phyloP scores from a whole-genome alignment of 352 stramenopile genomes.

The Pythium aristosporum region DNA sequence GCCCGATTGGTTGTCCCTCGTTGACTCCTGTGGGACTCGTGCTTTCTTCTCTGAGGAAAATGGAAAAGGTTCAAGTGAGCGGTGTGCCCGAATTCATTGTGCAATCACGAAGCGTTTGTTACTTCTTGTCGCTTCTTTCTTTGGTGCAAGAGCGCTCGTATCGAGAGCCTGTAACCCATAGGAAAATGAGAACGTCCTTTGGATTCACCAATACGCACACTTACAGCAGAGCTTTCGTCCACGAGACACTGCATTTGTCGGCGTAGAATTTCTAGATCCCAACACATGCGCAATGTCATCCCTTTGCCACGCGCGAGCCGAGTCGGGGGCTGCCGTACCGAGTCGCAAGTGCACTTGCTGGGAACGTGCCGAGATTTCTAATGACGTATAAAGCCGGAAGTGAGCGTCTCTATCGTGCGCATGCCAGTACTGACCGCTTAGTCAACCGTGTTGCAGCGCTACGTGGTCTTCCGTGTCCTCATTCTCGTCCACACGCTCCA shows the following conservation, averaged over 20 bases:
- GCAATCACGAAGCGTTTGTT: not conserved
- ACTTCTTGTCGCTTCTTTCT: constrained; percentile 4
- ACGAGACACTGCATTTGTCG: constrained; percentile 30
- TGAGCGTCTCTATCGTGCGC: not conserved
- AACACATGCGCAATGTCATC: not conserved
- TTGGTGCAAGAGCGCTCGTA: not conserved
- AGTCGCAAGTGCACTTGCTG: constrained; percentile 36
- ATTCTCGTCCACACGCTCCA: not conserved
- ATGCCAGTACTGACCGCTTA: not conserved
- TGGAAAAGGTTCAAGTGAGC: not conserved
- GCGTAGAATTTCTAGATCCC: constrained; percentile 24
- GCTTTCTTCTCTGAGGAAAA: constrained; percentile 8
- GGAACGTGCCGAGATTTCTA: constrained; percentile 32
- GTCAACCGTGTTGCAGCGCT: constrained; percentile 18
- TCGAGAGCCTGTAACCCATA: constrained; percentile 5
- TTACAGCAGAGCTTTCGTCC: constrained; percentile 25
- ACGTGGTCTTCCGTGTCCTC: not conserved
- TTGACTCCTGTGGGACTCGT: not conserved
- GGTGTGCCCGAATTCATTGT: not conserved
- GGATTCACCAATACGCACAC: not conserved
- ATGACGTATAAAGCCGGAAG: not conserved
- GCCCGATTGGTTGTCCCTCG: not conserved
- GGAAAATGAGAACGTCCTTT: not conserved
- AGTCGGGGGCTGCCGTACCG: constrained; percentile 10
- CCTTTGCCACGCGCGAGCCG: not conserved